Conservation (phyloP, 1,139 yeast species). For the Suhomyces anneliseae region DNA sequence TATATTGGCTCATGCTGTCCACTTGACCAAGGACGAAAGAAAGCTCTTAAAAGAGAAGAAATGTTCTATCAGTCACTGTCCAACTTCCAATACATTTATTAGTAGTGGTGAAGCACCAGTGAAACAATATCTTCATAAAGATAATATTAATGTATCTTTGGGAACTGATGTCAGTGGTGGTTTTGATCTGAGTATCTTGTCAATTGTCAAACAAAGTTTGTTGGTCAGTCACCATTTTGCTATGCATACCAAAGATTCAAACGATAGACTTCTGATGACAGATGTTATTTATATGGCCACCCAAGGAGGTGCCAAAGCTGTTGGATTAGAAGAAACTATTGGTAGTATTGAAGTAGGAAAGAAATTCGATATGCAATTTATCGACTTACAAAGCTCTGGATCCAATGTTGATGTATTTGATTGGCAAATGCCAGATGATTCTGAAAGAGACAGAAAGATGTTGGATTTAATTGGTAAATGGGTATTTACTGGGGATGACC, state of each 20-base stretch:
- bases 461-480: conserved; percentile 75
- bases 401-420: conserved; percentile 73
- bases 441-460: conserved; percentile 26
- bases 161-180: conserved; percentile 97
- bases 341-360: conserved; percentile 80
- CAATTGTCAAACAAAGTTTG: conserved; percentile 74
- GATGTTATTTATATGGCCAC: conserved; percentile 86
- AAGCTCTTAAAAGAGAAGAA: conserved; percentile 50
- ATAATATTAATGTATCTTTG: conserved; percentile 72
- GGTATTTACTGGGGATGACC: conserved; percentile 94
- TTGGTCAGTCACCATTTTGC: conserved; percentile 83
- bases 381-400: conserved; percentile 53
- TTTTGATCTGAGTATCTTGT: conserved; percentile 74
- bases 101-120: conserved; percentile 92
- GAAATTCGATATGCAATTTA: conserved; percentile 79
- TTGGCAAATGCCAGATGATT: conserved; percentile 52
- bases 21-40: conserved; percentile 65
- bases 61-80: conserved; percentile 89
- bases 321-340: conserved; percentile 53
- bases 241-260: conserved; percentile 49
- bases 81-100: conserved; percentile 84
- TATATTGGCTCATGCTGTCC: conserved; percentile 87
- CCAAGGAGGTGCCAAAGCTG: conserved; percentile 83
- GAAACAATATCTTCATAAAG: conserved; percentile 59
- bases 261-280: conserved; percentile 55